These are phyloP conservation scores for Ophiostoma himal-ulmi DNA, from an alignment of 2,329 filamentous ascomycete species.

Conservation along the genomic window DNA sequence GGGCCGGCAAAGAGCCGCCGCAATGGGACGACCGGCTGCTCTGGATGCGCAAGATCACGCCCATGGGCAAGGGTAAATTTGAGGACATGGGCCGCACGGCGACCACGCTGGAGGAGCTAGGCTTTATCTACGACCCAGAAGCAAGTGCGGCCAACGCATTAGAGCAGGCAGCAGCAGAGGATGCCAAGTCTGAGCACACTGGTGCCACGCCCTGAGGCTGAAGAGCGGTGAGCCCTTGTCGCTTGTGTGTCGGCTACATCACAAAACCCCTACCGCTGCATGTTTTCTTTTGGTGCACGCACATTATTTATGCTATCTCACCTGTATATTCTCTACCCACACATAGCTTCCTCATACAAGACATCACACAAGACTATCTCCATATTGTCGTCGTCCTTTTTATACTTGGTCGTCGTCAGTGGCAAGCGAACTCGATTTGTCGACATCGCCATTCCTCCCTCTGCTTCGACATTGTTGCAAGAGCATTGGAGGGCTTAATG, in stretches of 20 bases:
- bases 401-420: neutral
- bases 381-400: neutral
- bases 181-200: neutral
- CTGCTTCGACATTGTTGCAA: neutral
- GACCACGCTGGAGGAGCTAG: constrained; percentile 63
- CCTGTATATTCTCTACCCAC: neutral
- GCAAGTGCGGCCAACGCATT: neutral
- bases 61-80: constrained; percentile 67
- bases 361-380: neutral
- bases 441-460: neutral
- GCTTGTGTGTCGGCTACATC: no score
- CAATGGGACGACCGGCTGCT: constrained; percentile 64
- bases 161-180: neutral
- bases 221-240: constrained; percentile 7
- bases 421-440: neutral
- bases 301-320: neutral
- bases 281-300: neutral
- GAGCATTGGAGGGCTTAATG: neutral
- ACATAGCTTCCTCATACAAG: neutral
- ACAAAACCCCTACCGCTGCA: neutral
- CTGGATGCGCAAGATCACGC: constrained; percentile 65
- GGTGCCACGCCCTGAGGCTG: neutral
- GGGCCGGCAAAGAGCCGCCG: constrained; percentile 60
- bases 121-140: constrained; percentile 50
- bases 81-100: constrained; percentile 59